phyloP scores from a whole-genome alignment of 129 eudicot genomes.

The sunflower (Helianthus annuus) region HanXRQr2.0-SUNRISE NC_035441.2:147319459-147319958 shows the following conservation, averaged over 20 bases:
- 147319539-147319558: constrained; percentile 92
- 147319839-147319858: not conserved
- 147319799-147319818: not conserved
- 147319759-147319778: not conserved
- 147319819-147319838: constrained; percentile 1
- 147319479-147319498: constrained; percentile 95
- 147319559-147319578: constrained; percentile 68
- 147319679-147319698: constrained; percentile 71
- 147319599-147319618: constrained; percentile 7
- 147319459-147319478: constrained; percentile 90
- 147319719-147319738: constrained; percentile 47
- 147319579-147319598: not conserved
- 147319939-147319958: too few species aligned
- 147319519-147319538: constrained; percentile 91
- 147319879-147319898: not conserved
- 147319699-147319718: constrained; percentile 90
- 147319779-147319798: not conserved
- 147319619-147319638: not conserved
- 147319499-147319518: constrained; percentile 95
- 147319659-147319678: constrained; percentile 65
- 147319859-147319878: not conserved
- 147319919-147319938: too few species aligned
- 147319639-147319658: constrained; percentile 59
- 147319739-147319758: not conserved
- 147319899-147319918: not conserved